phyloP scores from a whole-genome alignment of 768 basidiomycete species.

The Sarcodon aspratus region DNA sequence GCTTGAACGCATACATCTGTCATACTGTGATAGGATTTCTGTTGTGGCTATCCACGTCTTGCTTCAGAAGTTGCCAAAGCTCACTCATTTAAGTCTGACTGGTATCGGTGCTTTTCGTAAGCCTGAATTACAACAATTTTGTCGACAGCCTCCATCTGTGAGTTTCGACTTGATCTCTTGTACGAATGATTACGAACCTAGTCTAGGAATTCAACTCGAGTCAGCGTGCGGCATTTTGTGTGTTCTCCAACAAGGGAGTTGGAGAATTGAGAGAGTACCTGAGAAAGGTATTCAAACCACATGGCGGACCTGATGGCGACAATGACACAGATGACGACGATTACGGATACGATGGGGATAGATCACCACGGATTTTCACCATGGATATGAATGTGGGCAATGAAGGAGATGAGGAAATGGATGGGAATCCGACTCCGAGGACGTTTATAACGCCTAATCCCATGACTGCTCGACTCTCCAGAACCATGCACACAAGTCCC shows the following conservation, averaged over 20 bases:
- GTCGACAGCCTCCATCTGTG: slow-evolving; percentile 79
- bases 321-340: slow-evolving; percentile 30
- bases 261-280: slow-evolving; percentile 71
- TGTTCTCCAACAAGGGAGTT: slow-evolving; percentile 91
- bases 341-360: slow-evolving; percentile 34
- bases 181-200: slow-evolving; percentile 1
- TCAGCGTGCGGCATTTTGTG: slow-evolving; percentile 88
- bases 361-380: slow-evolving; percentile 11
- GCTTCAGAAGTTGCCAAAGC: slow-evolving; percentile 75
- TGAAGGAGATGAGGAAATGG: too few relatives aligned
- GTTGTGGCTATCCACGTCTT: slow-evolving; percentile 88
- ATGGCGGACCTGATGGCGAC: slow-evolving; percentile 55
- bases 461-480: too few relatives aligned
- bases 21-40: slow-evolving; percentile 92
- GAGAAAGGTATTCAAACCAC: slow-evolving; percentile 62
- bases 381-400: slow-evolving; percentile 4
- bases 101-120: slow-evolving; percentile 89
- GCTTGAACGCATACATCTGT: slow-evolving; percentile 91
- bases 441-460: too few relatives aligned
- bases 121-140: slow-evolving; percentile 79
- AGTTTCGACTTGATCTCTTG: slow-evolving; percentile 15
- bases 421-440: too few relatives aligned
- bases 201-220: slow-evolving; percentile 81
- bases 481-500: too few relatives aligned
- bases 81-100: slow-evolving; percentile 95